Evolutionary conservation across 2,329 filamentous ascomycete genomes (phyloP).

Genomic region (Chaetomium globosum): DNA sequence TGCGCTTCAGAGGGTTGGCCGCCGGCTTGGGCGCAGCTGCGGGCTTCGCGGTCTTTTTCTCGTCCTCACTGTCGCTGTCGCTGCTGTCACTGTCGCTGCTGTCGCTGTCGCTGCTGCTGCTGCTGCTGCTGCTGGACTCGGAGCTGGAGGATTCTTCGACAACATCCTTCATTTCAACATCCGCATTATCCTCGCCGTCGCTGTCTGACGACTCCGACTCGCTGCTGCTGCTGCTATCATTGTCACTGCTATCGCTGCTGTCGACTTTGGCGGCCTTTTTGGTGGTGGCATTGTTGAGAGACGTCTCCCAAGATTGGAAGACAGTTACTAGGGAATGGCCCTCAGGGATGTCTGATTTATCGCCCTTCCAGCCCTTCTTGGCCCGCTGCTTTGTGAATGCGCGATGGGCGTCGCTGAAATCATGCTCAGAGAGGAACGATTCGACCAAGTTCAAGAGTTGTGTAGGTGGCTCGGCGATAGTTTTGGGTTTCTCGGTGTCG

Average conservation of each 20-base stretch:
- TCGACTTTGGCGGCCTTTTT: constrained; percentile 41
- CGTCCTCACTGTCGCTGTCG: constrained; percentile 41
- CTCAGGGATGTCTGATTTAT: constrained; percentile 29
- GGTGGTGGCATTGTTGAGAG: constrained; percentile 41
- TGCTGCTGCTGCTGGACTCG: constrained; percentile 41
- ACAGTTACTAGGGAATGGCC: constrained; percentile 53
- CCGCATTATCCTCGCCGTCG: constrained; percentile 41
- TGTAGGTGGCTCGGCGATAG: constrained; percentile 50
- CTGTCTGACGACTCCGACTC: constrained; percentile 40
- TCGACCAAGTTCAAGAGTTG: constrained; percentile 69
- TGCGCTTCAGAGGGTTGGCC: constrained; percentile 56
- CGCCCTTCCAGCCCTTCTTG: constrained; percentile 50
- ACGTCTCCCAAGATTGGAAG: constrained; percentile 55
- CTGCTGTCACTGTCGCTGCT: constrained; percentile 41
- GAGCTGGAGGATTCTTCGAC: constrained; percentile 39
- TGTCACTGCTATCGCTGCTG: constrained; percentile 42
- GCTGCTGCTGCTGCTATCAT: constrained; percentile 40
- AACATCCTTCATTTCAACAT: constrained; percentile 54
- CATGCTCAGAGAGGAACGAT: constrained; percentile 66
- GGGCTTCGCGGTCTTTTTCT: constrained; percentile 37
- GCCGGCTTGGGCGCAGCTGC: constrained; percentile 35
- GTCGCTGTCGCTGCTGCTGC: constrained; percentile 42
- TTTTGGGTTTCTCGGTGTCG: constrained; percentile 24
- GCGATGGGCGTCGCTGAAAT: constrained; percentile 63
- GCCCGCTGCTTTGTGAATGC: constrained; percentile 66